Percentiles rank a stretch among this genome's conserved stretches.
These are phyloP conservation scores for Colletotrichum sp. DNA, from an alignment of 2,329 filamentous ascomycete species.

Conservation along the genomic window DNA sequence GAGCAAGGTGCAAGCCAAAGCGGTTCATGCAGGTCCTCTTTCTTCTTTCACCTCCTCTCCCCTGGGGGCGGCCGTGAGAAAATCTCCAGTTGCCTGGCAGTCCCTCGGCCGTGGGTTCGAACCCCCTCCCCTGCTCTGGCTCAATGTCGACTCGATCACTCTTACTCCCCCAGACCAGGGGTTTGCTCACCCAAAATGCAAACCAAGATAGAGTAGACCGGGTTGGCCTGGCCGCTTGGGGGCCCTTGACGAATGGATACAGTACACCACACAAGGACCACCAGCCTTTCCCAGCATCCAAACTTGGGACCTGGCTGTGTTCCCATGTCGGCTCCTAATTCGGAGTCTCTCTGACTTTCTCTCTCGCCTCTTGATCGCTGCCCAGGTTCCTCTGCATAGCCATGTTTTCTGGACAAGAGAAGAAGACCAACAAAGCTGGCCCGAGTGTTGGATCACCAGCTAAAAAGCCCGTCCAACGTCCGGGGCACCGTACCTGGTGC, in stretches of 20 bases:
- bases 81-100: conserved; percentile 15
- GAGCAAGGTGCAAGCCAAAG: conserved; percentile 1
- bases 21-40: conserved; percentile 25
- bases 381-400: neutral
- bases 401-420: neutral
- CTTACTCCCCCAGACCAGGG: conserved; percentile 5
- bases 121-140: neutral
- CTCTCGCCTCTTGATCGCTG: neutral
- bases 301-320: conserved; percentile 3
- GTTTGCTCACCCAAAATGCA: neutral
- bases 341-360: neutral
- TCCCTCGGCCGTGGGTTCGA: conserved; percentile 9
- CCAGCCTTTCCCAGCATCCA: neutral
- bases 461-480: conserved; percentile 1
- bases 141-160: neutral
- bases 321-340: conserved; percentile 4
- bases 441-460: conserved; percentile 13
- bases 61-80: neutral
- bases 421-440: neutral
- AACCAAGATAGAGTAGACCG: conserved; percentile 14
- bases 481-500: conserved; percentile 9
- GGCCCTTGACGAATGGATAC: neutral
- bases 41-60: conserved; percentile 8
- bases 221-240: neutral
- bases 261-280: neutral